Evolutionary conservation across 106 monocot species (phyloP).

Genomic region (Xerophyta viscosa): DNA sequence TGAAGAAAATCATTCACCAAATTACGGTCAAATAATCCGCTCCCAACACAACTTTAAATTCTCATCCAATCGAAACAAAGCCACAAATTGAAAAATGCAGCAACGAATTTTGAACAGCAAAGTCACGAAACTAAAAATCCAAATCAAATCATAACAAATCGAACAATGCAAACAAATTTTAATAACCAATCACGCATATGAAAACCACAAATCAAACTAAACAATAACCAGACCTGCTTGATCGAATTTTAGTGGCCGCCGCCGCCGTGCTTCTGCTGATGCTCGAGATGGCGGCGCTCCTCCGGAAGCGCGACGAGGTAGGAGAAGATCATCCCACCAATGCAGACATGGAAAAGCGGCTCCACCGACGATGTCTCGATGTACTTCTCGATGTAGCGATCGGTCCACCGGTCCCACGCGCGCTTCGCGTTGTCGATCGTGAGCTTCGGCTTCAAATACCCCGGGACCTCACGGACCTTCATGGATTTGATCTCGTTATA

Average conservation of each 20-base stretch:
- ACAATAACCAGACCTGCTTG: too few relatives aligned
- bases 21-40: too few relatives aligned
- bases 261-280: conserved; percentile 24
- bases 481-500: conserved; percentile 83
- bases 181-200: too few relatives aligned
- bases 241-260: not conserved
- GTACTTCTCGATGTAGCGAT: conserved; percentile 93
- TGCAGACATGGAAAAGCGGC: conserved; percentile 81
- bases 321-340: conserved; percentile 89
- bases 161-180: too few relatives aligned
- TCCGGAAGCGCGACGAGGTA: conserved; percentile 78
- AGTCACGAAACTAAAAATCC: too few relatives aligned
- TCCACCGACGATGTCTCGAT: conserved; percentile 88
- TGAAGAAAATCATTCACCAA: too few relatives aligned
- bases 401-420: conserved; percentile 41
- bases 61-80: too few relatives aligned
- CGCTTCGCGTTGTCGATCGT: conserved; percentile 64
- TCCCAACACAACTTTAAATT: too few relatives aligned
- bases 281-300: conserved; percentile 95
- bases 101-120: too few relatives aligned
- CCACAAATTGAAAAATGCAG: too few relatives aligned
- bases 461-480: conserved; percentile 75
- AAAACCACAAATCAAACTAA: too few relatives aligned
- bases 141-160: too few relatives aligned
- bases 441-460: conserved; percentile 64